phyloP scores from a whole-genome alignment of 768 basidiomycete species.

The Mycena latifolia region DNA sequence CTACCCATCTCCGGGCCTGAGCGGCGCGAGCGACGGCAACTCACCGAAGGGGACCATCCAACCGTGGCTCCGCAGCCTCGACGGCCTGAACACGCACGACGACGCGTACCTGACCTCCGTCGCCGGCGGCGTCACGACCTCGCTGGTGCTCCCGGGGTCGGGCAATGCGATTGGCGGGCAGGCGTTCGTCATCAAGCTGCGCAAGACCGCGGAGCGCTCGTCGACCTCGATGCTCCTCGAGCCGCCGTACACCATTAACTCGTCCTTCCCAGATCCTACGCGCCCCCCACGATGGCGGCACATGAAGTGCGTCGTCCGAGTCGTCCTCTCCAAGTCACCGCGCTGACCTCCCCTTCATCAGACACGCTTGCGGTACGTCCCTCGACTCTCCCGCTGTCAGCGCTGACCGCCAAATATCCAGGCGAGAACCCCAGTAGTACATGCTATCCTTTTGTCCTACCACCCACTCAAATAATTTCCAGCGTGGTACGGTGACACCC shows the following conservation, averaged over 20 bases:
- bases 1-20: constrained; percentile 39
- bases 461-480: no score
- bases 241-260: constrained; percentile 73
- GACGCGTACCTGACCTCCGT: constrained; percentile 77
- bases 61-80: constrained; percentile 79
- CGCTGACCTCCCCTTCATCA: constrained; percentile 37
- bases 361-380: constrained; percentile 70
- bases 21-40: constrained; percentile 67
- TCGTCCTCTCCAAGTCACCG: neutral
- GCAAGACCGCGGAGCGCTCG: constrained; percentile 77
- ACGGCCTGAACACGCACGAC: constrained; percentile 87
- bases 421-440: constrained; percentile 67
- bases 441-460: constrained; percentile 17
- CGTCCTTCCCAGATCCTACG: constrained; percentile 56
- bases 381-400: neutral
- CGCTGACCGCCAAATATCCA: constrained; percentile 33
- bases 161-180: constrained; percentile 79
- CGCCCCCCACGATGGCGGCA: constrained; percentile 76
- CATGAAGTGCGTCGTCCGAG: constrained; percentile 67
- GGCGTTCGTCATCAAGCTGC: constrained; percentile 83
- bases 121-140: constrained; percentile 84
- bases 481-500: constrained; percentile 55
- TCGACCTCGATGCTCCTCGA: constrained; percentile 83
- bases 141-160: constrained; percentile 82
- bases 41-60: constrained; percentile 60